These are phyloP conservation scores for Mycena vulgaris DNA, from an alignment of 768 basidiomycete species.

Conservation along the genomic window DNA sequence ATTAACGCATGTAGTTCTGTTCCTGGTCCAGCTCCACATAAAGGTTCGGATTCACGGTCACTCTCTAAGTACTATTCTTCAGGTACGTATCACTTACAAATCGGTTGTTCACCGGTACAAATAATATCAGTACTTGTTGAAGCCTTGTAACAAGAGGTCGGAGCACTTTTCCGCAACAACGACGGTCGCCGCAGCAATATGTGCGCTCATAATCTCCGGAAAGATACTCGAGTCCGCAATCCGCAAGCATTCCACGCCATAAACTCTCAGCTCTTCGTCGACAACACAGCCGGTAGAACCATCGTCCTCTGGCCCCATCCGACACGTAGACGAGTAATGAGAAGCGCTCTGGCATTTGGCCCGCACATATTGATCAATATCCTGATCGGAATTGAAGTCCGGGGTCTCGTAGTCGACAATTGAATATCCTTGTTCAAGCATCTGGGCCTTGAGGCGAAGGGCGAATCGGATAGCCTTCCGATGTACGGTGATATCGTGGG, in stretches of 20 bases:
- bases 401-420: background rate
- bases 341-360: background rate
- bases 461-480: background rate
- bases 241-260: slow-evolving; percentile 40
- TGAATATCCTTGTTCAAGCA: background rate
- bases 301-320: slow-evolving; percentile 2
- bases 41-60: too few relatives aligned
- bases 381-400: background rate
- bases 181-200: slow-evolving; percentile 36
- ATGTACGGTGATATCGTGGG: background rate
- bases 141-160: too few relatives aligned
- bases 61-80: too few relatives aligned
- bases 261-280: slow-evolving; percentile 41
- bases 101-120: too few relatives aligned
- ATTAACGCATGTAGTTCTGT: too few relatives aligned
- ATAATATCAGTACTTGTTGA: too few relatives aligned
- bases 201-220: slow-evolving; percentile 36
- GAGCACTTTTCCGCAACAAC: slow-evolving; percentile 43
- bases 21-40: too few relatives aligned
- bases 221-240: slow-evolving; percentile 42
- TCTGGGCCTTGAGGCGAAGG: background rate
- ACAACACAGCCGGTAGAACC: slow-evolving; percentile 35
- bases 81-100: too few relatives aligned
- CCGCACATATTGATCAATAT: background rate
- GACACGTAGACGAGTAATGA: background rate